Percentiles rank a stretch among this genome's conserved stretches.
phyloP scores from a whole-genome alignment of 83 land plant species.

The Diphasiastrum complanatum region DNA sequence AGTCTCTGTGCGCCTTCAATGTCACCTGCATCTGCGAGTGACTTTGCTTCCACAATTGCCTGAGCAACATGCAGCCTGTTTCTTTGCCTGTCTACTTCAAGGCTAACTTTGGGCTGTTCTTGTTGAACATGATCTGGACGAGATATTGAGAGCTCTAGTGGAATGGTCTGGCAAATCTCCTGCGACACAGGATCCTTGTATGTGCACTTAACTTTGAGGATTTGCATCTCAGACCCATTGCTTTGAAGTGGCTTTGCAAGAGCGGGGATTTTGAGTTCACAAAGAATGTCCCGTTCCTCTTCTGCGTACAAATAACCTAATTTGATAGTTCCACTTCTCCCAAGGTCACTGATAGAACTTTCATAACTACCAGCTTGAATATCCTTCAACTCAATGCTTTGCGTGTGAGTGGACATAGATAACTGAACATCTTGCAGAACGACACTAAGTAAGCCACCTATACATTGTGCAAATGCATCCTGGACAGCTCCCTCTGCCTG shows the following conservation, averaged over 20 bases:
- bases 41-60: slow-evolving; percentile 52
- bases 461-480: slow-evolving; percentile 97
- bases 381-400: slow-evolving; percentile 29
- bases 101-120: slow-evolving; percentile 23
- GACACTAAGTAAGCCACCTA: slow-evolving; percentile 87
- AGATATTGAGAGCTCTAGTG: slow-evolving; percentile 27
- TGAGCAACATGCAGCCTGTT: slow-evolving; percentile 57
- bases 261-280: background rate
- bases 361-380: slow-evolving; percentile 73
- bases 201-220: slow-evolving; percentile 42
- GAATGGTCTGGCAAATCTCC: slow-evolving; percentile 22
- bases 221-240: slow-evolving; percentile 18
- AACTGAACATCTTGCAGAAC: slow-evolving; percentile 68
- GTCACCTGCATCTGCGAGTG: slow-evolving; percentile 52
- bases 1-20: slow-evolving; percentile 45
- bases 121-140: slow-evolving; percentile 31
- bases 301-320: slow-evolving; percentile 12
- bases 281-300: slow-evolving; percentile 9
- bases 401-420: slow-evolving; percentile 29
- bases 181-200: slow-evolving; percentile 49
- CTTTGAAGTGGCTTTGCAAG: background rate
- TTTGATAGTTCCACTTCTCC: background rate
- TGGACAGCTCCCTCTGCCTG: slow-evolving; percentile 73
- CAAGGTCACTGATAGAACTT: background rate
- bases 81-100: slow-evolving; percentile 69